Percentiles rank a stretch among this genome's conserved stretches.
These are phyloP conservation scores for Coemansia sp. DNA, from an alignment of 192 early-diverging fungal genomes.

Conservation along the genomic window DNA sequence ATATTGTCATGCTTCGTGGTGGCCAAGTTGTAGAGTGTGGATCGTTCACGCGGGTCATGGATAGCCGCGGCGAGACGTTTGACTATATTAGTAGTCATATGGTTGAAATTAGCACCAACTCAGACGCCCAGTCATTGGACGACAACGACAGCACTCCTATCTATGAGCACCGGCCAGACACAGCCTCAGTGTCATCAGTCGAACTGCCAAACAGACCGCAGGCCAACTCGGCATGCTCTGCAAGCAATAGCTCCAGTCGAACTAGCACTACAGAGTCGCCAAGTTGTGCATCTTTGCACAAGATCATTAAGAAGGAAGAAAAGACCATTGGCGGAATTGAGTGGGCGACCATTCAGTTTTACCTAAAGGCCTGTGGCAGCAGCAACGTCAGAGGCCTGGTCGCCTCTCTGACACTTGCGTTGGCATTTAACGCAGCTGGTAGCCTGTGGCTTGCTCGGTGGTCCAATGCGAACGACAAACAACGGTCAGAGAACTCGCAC, in stretches of 20 bases:
- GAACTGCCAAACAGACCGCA: neutral
- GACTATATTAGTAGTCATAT: constrained; percentile 20
- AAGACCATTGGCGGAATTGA: constrained; percentile 11
- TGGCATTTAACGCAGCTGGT: constrained; percentile 10
- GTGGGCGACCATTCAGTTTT: constrained; percentile 17
- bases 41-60: constrained; percentile 58
- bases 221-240: neutral
- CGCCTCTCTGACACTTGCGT: constrained; percentile 3
- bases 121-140: neutral
- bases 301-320: constrained; percentile 15
- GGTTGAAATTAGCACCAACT: constrained; percentile 32
- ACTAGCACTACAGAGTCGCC: constrained; percentile 2
- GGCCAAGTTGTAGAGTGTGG: constrained; percentile 60
- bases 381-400: constrained; percentile 14
- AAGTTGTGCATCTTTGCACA: neutral
- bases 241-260: neutral
- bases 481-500: constrained; percentile 2
- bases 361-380: constrained; percentile 14
- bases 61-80: constrained; percentile 39
- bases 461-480: constrained; percentile 17
- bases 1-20: constrained; percentile 57
- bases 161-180: neutral
- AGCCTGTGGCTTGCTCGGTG: constrained; percentile 31
- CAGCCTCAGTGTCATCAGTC: neutral
- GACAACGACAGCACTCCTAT: neutral